These are phyloP conservation scores for Neofusicoccum kwambonambiense DNA, from an alignment of 2,329 filamentous ascomycete genomes.

Conservation along the genomic window DNA sequence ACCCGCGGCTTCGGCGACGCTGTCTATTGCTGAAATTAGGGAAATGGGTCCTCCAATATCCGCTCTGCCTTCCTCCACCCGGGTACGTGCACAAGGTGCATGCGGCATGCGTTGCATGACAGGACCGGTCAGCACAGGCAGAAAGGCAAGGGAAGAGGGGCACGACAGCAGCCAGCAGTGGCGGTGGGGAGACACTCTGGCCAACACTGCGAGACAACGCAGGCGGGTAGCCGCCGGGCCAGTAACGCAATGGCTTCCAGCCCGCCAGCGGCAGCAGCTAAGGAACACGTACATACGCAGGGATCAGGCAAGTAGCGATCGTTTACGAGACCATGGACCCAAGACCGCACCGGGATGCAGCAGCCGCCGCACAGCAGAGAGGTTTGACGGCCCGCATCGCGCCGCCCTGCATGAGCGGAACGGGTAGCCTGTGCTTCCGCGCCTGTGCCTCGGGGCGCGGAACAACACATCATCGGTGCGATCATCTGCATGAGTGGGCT, in stretches of 20 bases:
- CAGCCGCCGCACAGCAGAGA: too few relatives aligned
- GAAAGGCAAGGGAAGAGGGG: background rate
- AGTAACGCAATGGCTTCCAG: background rate
- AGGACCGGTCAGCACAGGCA: background rate
- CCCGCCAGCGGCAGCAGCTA: background rate
- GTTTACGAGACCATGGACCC: background rate
- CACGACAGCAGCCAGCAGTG: background rate
- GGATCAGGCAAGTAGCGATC: background rate
- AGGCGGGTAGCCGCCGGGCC: background rate
- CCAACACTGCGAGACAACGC: background rate
- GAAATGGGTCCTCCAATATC: too few relatives aligned
- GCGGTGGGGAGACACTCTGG: background rate
- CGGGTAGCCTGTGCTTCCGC: conserved; percentile 14
- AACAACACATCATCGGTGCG: conserved; percentile 10
- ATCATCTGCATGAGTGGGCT: conserved; percentile 2
- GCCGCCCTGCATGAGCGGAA: conserved; percentile 10
- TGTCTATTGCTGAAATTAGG: too few relatives aligned
- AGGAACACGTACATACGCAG: background rate
- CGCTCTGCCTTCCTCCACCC: background rate
- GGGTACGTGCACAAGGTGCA: background rate
- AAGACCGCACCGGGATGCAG: too few relatives aligned
- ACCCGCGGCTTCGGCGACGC: too few relatives aligned
- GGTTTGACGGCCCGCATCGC: background rate
- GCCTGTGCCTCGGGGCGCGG: conserved; percentile 1
- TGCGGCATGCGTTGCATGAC: background rate